Base-by-base conservation (phyloP, 805 yeast species). In the Ogataea philodendri region DNA sequence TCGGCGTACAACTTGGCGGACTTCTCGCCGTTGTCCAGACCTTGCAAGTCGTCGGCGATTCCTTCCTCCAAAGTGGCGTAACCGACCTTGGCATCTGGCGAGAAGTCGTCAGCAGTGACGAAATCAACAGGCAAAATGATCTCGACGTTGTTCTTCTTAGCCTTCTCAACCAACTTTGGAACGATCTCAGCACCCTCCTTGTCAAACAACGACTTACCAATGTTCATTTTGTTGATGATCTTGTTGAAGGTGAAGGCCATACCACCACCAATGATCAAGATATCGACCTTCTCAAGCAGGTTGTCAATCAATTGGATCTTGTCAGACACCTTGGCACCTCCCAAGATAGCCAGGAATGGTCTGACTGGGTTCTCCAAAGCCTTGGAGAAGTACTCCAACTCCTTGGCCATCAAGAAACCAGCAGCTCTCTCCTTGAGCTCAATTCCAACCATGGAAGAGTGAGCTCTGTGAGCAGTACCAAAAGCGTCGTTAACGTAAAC, bases 401-500 rank as follows among this genome's bases (percentile, higher is more conserved):
- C 99, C 78, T 93, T 93, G 64, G 89, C 82, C 85, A 93, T 83
- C 59, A 93, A 74, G 95, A 90, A 94, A 67, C 99, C 99, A 51
- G 97, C 84, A 57, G 97, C 99, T 72, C 93, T 84, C 72, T 87
- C 89, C 48, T 94, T 89, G 57, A 87, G 77, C 55, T 90, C 89
- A 56, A 93, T 76, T 62, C 99, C 99, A 59, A 93, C 99, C 89
- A 93, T 90, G 31, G 98, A 93, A 37, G 97, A 88, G 76, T 93
- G 98, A 48, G 98, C 98, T 77, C 98, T 87, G 84, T 93, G 99
- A 40, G 97, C 97, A 48, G 98, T 93, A 67, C 98, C 98, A 60
- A 93, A 93, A 41, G 97, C 97, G 66, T 93, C 99, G 72, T 93
- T 83, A 65, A 93, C 79, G 76, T 93, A 93, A 49, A 93, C 95